Percentiles rank a stretch among this genome's conserved stretches.
Conservation (phyloP, 441 rosid genomes). For the Raphanus hybrid region DNA sequence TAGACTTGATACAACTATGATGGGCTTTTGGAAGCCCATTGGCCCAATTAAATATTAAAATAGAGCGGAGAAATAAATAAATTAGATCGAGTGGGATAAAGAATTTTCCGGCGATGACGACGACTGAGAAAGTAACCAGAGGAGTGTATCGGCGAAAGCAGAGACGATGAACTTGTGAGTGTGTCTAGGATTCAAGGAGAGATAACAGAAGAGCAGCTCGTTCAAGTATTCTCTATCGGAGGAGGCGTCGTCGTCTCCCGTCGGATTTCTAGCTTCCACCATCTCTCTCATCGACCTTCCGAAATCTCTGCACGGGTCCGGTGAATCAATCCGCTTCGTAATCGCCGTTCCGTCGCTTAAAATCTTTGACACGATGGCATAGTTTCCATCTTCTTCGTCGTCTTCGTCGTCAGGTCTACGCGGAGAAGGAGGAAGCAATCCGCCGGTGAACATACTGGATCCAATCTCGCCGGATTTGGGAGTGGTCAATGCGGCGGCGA, state of each 20-base stretch:
- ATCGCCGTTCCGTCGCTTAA: slow-evolving; percentile 62
- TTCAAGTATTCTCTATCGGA: slow-evolving; percentile 73
- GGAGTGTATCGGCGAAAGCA: slow-evolving; percentile 76
- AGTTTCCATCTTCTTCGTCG: background rate
- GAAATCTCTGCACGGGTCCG: slow-evolving; percentile 82
- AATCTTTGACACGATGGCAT: slow-evolving; percentile 13
- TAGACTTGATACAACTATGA: background rate
- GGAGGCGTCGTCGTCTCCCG: slow-evolving; percentile 43
- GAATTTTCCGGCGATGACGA: slow-evolving; percentile 24
- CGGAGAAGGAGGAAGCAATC: slow-evolving; percentile 12
- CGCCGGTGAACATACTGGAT: background rate
- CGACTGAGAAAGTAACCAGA: slow-evolving; percentile 53
- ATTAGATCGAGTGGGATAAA: slow-evolving; percentile 17
- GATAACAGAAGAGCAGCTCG: slow-evolving; percentile 76
- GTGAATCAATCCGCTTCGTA: slow-evolving; percentile 57
- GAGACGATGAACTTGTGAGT: slow-evolving; percentile 71
- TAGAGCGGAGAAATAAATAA: background rate
- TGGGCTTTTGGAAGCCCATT: background rate
- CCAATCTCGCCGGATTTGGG: background rate
- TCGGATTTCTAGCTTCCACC: slow-evolving; percentile 71
- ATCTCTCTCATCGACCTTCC: slow-evolving; percentile 81
- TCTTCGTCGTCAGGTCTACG: background rate
- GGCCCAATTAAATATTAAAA: background rate
- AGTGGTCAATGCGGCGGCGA: background rate
- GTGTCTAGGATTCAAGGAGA: slow-evolving; percentile 67